Evolutionary conservation across 1,284 basidiomycete species (phyloP).

Genomic region (Ceratobasidium sp.): DNA sequence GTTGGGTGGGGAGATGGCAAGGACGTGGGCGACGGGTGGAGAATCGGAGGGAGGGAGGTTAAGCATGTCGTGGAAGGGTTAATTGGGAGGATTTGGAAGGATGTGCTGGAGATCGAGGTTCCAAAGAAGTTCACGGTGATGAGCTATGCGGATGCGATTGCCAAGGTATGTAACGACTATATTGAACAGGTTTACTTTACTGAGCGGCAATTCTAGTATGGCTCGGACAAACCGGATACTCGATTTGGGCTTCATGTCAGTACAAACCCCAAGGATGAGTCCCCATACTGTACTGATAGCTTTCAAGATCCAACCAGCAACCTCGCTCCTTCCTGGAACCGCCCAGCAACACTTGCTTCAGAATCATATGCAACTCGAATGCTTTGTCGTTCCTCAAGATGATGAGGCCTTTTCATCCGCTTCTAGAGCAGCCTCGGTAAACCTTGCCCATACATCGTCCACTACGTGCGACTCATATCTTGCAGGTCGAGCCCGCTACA

Average conservation of each 20-base stretch:
- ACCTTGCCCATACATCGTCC: not conserved
- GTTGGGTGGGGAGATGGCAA: constrained; percentile 68
- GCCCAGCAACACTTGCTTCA: constrained; percentile 11
- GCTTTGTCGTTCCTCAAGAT: constrained; percentile 29
- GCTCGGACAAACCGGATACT: constrained; percentile 94
- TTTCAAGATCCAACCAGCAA: constrained; percentile 60
- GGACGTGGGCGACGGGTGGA: constrained; percentile 61
- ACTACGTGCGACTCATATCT: not conserved
- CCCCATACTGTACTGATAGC: constrained; percentile 53
- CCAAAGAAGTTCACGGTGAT: constrained; percentile 73
- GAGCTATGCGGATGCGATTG: constrained; percentile 87
- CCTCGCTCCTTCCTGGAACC: constrained; percentile 53
- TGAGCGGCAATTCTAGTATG: constrained; percentile 63
- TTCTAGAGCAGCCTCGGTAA: not conserved
- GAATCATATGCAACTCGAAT: constrained; percentile 20
- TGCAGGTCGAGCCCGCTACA: constrained; percentile 4
- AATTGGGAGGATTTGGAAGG: constrained; percentile 75
- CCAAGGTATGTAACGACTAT: constrained; percentile 60
- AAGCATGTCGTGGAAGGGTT: constrained; percentile 76
- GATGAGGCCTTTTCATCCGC: constrained; percentile 8
- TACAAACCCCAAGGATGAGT: not conserved
- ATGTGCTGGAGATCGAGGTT: constrained; percentile 62
- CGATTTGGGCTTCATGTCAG: constrained; percentile 83
- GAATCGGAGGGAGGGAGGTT: constrained; percentile 83
- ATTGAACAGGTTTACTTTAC: not conserved